Base-by-base conservation (phyloP, 768 basidiomycete genomes). In the Tylopilus sp. region DNA sequence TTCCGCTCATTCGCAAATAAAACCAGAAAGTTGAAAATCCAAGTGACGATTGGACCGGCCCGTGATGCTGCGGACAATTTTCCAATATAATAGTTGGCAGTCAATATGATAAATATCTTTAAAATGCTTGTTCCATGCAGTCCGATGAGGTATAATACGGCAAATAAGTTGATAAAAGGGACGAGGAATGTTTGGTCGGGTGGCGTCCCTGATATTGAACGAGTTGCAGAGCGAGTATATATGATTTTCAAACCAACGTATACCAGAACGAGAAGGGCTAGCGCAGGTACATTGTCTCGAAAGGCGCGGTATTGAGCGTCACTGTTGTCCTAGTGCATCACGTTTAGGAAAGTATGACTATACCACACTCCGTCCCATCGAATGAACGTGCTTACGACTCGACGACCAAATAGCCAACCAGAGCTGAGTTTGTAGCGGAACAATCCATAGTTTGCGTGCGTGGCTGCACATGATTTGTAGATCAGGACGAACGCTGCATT, bases 281-380 rank as follows among this genome's bases (percentile, higher is more conserved):
- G 78, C 6, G 84, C 68, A 6, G 86, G 81, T 42, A 98, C 65
- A 65, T 93, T 91, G 60, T 79, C 76, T 34, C 97, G 82, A 70
- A 99, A 97, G 4, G 84, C 80, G 24, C 87, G 87, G 66, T 94
- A 98, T 74, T 98, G 97, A 0, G 78, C 74, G 63, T 98, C 97
- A 57, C 90, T 92, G 64, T 87, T 90, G 70, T 99, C 97, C 96
- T 98, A 57, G 11, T 37, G 25, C 10, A 43, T 33, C 31, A 24
- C 13, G 22, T n/a, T 50, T 50, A 37, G 24, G 40, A 38, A 29
- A 44, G 11, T 36, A 17, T 44, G 21, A 34, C 11, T 13, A 9
- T 8, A 22, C 24, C 21, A 43, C 33, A 42, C 11, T n/a, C n/a
- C n/a, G 38, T 33, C 31, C 24, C 28, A 50, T 13, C 22, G 16